Evolutionary conservation across 192 early-diverging fungal species (phyloP).

Genomic region (Podila horticola): DNA sequence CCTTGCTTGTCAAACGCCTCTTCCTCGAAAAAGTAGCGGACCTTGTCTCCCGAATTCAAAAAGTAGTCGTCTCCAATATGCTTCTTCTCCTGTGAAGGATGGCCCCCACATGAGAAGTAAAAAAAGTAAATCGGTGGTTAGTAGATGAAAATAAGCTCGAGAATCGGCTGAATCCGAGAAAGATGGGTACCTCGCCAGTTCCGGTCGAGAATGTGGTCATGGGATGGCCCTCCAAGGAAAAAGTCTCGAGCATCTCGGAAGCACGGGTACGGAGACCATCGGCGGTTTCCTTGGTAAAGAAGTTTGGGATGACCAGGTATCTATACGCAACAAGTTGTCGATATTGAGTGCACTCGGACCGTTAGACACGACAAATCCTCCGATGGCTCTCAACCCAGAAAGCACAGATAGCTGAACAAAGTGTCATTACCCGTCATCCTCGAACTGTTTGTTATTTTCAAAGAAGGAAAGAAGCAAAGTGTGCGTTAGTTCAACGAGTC

Average conservation of each 20-base stretch:
- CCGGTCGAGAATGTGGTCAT: constrained; percentile 84
- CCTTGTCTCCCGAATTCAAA: constrained; percentile 82
- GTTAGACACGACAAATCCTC: too few relatives aligned
- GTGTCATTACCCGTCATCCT: constrained; percentile 39
- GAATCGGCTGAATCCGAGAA: too few relatives aligned
- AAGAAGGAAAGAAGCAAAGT: neutral
- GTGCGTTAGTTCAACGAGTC: neutral
- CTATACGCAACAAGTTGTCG: constrained; percentile 22
- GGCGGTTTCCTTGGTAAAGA: constrained; percentile 65
- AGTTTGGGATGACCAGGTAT: constrained; percentile 73
- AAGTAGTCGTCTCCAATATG: constrained; percentile 93
- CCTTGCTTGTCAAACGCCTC: constrained; percentile 78
- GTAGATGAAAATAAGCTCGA: too few relatives aligned
- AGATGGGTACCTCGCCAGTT: constrained; percentile 45
- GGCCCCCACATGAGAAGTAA: too few relatives aligned
- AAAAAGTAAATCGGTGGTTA: too few relatives aligned
- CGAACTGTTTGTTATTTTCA: constrained; percentile 21
- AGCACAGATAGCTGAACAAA: too few relatives aligned
- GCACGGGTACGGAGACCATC: constrained; percentile 57
- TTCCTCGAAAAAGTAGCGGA: constrained; percentile 91
- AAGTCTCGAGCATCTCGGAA: constrained; percentile 65
- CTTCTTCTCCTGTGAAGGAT: constrained; percentile 45
- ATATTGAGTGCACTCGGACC: too few relatives aligned
- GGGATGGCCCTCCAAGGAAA: constrained; percentile 76
- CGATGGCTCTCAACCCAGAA: neutral